These are phyloP conservation scores for Globisporangium perplexum DNA, from an alignment of 352 stramenopile genomes.

Conservation along the genomic window DNA sequence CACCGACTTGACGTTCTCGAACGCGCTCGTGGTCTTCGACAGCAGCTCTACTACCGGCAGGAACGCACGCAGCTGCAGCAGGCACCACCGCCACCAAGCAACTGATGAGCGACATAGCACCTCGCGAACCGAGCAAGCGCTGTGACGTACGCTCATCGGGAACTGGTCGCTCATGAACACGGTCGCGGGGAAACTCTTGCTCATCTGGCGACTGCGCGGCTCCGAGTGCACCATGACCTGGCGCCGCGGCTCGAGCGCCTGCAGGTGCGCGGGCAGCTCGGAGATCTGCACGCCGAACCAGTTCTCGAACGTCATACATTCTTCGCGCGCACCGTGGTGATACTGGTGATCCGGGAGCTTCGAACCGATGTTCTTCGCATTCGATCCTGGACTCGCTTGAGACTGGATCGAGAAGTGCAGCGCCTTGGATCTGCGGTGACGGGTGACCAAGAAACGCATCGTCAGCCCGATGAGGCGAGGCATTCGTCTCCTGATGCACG, in stretches of 20 bases:
- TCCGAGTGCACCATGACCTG: slow-evolving; percentile 46
- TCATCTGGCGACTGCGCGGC: slow-evolving; percentile 39
- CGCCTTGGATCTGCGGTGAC: slow-evolving; percentile 23
- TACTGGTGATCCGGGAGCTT: slow-evolving; percentile 6
- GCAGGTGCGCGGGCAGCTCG: slow-evolving; percentile 25
- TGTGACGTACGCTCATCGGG: slow-evolving; percentile 37
- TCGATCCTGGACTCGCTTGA: slow-evolving; percentile 5
- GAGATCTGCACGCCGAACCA: slow-evolving; percentile 54
- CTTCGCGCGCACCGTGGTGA: slow-evolving; percentile 28
- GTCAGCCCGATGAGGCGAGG: not conserved
- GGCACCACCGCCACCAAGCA: not conserved
- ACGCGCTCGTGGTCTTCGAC: slow-evolving; percentile 56
- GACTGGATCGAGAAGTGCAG: slow-evolving; percentile 30
- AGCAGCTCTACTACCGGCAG: slow-evolving; percentile 62
- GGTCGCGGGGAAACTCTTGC: slow-evolving; percentile 48
- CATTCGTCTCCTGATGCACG: not conserved
- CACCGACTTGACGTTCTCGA: slow-evolving; percentile 57
- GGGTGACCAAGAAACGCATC: not conserved
- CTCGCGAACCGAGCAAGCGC: not conserved
- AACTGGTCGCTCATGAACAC: slow-evolving; percentile 59
- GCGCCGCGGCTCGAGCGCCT: slow-evolving; percentile 28
- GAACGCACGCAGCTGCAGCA: slow-evolving; percentile 42
- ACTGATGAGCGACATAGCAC: not conserved
- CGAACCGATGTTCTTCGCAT: slow-evolving; percentile 14
- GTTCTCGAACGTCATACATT: slow-evolving; percentile 45